Percentiles rank a stretch among this genome's conserved stretches.
Evolutionary conservation across 2,329 filamentous ascomycete species (phyloP).

Genomic region (Colletotrichum lindemuthianum): DNA sequence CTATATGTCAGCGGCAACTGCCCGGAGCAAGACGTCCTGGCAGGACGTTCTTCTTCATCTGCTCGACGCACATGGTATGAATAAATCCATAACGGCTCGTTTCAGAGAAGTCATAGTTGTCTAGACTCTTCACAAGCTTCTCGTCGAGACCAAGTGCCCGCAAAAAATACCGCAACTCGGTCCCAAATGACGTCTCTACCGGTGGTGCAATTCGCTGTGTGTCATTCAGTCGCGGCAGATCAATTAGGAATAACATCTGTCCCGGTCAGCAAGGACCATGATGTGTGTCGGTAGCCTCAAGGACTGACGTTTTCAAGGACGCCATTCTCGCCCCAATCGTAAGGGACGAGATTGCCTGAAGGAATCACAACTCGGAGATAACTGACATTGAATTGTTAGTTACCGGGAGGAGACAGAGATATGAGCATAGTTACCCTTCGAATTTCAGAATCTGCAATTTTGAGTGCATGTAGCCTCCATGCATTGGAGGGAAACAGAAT

Average conservation of each 20-base stretch:
- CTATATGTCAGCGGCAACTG: constrained; percentile 38
- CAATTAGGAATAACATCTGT: constrained; percentile 88
- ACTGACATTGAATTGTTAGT: constrained; percentile 11
- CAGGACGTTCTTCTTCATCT: constrained; percentile 18
- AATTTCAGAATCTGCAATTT: constrained; percentile 91
- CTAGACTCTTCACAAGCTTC: constrained; percentile 73
- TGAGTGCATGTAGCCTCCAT: constrained; percentile 86
- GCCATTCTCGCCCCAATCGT: constrained; percentile 90
- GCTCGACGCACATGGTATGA: constrained; percentile 76
- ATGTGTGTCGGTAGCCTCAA: background rate
- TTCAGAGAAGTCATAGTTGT: constrained; percentile 82
- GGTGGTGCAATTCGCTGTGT: constrained; percentile 49
- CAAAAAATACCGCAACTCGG: constrained; percentile 78
- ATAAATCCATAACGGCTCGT: constrained; percentile 82
- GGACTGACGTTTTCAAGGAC: constrained; percentile 81
- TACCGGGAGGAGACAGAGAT: constrained; percentile 4
- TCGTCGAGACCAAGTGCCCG: constrained; percentile 71
- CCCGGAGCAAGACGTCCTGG: background rate
- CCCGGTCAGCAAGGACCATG: constrained; percentile 33
- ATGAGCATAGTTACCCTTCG: constrained; percentile 19
- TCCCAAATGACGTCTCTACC: constrained; percentile 63
- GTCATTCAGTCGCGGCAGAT: constrained; percentile 74
- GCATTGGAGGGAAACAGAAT: constrained; percentile 86
- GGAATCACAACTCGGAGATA: constrained; percentile 86
- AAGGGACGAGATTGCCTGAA: constrained; percentile 84